Base-by-base conservation (phyloP, 2,329 filamentous ascomycete species). In the Calonectria montana region DNA sequence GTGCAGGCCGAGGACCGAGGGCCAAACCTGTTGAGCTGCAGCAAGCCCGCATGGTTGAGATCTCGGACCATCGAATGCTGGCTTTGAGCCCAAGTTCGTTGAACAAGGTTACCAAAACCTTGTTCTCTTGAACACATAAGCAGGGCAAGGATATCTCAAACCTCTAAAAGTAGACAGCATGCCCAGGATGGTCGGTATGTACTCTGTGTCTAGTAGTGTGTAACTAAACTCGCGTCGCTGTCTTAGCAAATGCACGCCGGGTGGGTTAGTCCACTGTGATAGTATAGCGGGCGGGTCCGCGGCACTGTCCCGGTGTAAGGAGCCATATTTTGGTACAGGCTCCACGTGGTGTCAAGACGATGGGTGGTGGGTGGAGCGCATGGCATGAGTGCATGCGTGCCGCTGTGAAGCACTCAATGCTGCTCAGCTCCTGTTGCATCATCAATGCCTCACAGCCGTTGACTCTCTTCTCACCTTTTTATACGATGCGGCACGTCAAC, bases 341-440 rank as follows among this genome's bases (percentile, higher is more conserved):
- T 79, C 78, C 78, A 80, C 78, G 78, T 80, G 78, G 76, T 77
- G 70, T 76, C 73, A 75, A 74, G 75, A 73, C 66, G 72, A 75
- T 70, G 59, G 74, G 67, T 70, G 70, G 75, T 75, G 74, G 77
- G 75, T 76, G 75, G 77, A 77, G 76, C 70, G 70, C 70, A 73
- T 74, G 57, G 70, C 70, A 73, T 74, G 57, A 72, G 55, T 70
- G 66, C 59, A 61, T 75, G 68, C 55, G 71, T 69, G 50, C 62
- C 66, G 64, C 65, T 37, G 50, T 41, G 43, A 70, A 68, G 57
- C 57, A 71, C 57, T 68, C 45, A 68, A 68, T 68, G 39, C 21
- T 59, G 21, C 48, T 37, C 12, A 43, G 21, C n/a, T 41, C 45
- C 64, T 69, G 45, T 62, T 53, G 35, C n/a, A 31, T 27, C 55